Evolutionary conservation across 495 filamentous ascomycete species (phyloP), one percentile per base, ranked within the genome.

Genomic region (Jackrogersella minutella): DNA sequence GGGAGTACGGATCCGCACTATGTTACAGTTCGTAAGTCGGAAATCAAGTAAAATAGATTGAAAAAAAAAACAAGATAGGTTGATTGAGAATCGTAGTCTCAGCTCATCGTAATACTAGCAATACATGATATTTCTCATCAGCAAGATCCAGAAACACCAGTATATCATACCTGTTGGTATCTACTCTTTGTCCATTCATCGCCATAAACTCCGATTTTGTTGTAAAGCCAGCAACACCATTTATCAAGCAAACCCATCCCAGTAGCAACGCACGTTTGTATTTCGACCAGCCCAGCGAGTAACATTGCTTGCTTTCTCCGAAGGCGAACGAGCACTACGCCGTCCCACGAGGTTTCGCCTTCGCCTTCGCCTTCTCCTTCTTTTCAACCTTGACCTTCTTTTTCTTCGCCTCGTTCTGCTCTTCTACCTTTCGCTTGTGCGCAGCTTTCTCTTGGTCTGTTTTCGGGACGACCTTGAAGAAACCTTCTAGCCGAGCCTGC

Each of bases 401-500:
- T 81, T 94, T 97, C 77, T 92, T 92, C 68, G 91, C 90, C 63
- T 90, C 91, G 28, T 89, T 78, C 79, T 97, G 95, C 79, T 91
- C 89, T 46, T 97, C 94, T 30, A 93, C 87, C 82, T 97, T 99
- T 72, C 95, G 85, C 85, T 99, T 97, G 70, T 96, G 79, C 39
- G 64, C 86, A 53, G 87, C 87, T 69, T 93, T 88, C 79, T 98
- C 89, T 54, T 88, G 89, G 10, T 92, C 89, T 2, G 93, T 92
- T 80, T 91, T 93, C 43, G 91, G 90, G n/a, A 96, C 76, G 10
- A 92, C 88, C 78, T 97, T 97, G 85, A 99, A 99, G 80, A 99
- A 99, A 11, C 96, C 94, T 72, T 97, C 93, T n/a, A 99, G 78
- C 24, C 95, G 86, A 3, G 90, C 87, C 76, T 99, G 95, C 75